Evolutionary conservation across 768 basidiomycete species (phyloP).

Genomic region (Arthromyces matolae): DNA sequence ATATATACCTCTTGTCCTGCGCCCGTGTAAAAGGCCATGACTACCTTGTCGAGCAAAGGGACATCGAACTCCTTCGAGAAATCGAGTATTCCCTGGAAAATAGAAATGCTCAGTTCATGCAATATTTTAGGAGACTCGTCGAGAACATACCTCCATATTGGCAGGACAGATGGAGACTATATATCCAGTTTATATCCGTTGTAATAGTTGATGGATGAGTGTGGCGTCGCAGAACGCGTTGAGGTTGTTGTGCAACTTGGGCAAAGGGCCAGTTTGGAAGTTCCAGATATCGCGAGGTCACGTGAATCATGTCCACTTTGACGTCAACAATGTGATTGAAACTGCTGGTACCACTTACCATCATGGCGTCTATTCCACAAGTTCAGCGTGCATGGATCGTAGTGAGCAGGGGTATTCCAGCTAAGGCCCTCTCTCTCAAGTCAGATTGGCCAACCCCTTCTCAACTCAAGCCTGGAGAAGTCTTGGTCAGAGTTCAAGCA

Average conservation of each 20-base stretch:
- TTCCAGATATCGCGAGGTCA: slow-evolving; percentile 12
- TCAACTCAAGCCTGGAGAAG: slow-evolving; percentile 28
- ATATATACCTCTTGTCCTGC: slow-evolving; percentile 60
- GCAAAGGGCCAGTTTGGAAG: slow-evolving; percentile 40
- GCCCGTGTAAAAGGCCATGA: slow-evolving; percentile 87
- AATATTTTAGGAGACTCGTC: slow-evolving; percentile 8
- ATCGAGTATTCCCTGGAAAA: slow-evolving; percentile 77
- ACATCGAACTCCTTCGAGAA: slow-evolving; percentile 94
- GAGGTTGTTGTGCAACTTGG: slow-evolving; percentile 27
- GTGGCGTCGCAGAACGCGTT: slow-evolving; percentile 12
- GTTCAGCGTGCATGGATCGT: slow-evolving; percentile 39
- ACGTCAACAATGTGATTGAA: slow-evolving; percentile 8
- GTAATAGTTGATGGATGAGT: not conserved
- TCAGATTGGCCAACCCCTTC: slow-evolving; percentile 37
- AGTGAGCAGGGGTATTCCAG: slow-evolving; percentile 29
- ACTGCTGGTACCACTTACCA: not conserved
- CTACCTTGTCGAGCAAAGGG: slow-evolving; percentile 87
- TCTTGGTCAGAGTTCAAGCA: slow-evolving; percentile 35
- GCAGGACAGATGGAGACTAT: slow-evolving; percentile 13
- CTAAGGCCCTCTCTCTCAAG: slow-evolving; percentile 29
- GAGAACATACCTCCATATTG: slow-evolving; percentile 47
- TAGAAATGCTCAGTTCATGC: slow-evolving; percentile 22
- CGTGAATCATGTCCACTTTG: slow-evolving; percentile 3
- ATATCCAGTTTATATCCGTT: slow-evolving; percentile 13
- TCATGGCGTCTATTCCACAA: slow-evolving; percentile 23